Base-by-base conservation (phyloP, 345 rosid species). In the Syzygium grande region DNA sequence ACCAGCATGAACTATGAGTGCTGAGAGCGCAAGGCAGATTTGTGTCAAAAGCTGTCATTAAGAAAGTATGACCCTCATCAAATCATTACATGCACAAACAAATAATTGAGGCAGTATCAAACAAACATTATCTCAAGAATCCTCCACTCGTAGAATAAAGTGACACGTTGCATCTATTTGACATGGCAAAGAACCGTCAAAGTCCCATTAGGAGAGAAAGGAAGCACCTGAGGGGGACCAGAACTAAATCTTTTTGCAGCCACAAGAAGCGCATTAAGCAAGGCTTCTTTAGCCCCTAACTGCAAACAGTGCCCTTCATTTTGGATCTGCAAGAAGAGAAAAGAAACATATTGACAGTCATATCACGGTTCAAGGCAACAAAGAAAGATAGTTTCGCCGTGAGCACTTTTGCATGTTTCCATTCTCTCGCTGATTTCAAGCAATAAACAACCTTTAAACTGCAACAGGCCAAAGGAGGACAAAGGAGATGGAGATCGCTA, bases 191-290 rank as follows among this genome's bases (percentile, higher is more conserved):
- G 83, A 73, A 73, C 80, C 2, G 4, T 34, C 83, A 38, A 38
- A 73, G 83, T 63, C 86, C 85, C 54, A 84, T 27, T 84, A 84
- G 73, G 78, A 59, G 38, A 84, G 87, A 86, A 88, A 68, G 34
- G 89, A 87, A 90, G 90, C 90, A 97, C 99, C 99, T 96, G 99
- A 34, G 96, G 95, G 93, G 96, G 98, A 58, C 99, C 99, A 8
- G 96, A 92, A 89, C 96, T 93, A 90, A 93, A 97, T 93, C 93
- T 93, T 90, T 92, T 96, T 51, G 98, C 98, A 59, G 99, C 99
- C 87, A 93, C 84, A 85, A 97, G 96, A 89, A 97, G 95, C 52
- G 99, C 96, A 88, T 94, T 94, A 85, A 96, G 93, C 90, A 97
- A 91, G 86, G 96, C 98, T 85, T 96, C 98, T 90, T 95, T 97